phyloP scores from a whole-genome alignment of 1,139 yeast genomes.

The Taphrina confusa region DNA sequence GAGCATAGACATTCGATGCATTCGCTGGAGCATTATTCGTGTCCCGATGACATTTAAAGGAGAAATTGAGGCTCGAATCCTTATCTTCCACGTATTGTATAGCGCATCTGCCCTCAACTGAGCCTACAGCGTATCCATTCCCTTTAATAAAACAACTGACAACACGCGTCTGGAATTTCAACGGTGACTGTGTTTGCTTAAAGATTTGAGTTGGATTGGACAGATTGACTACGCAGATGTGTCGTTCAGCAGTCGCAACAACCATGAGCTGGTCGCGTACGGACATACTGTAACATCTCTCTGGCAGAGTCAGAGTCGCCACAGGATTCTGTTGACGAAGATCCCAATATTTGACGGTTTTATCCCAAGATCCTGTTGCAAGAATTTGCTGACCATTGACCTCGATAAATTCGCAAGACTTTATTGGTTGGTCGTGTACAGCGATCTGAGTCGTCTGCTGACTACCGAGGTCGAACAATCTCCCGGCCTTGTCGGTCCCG shows the following conservation, averaged over 20 bases:
- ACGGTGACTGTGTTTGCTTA: slow-evolving; percentile 73
- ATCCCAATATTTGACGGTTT: slow-evolving; percentile 92
- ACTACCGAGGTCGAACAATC: slow-evolving; percentile 75
- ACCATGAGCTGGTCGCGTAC: slow-evolving; percentile 76
- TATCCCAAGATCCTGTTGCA: slow-evolving; percentile 96
- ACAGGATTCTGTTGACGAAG: slow-evolving; percentile 83
- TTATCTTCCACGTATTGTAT: slow-evolving; percentile 83
- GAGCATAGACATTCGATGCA: slow-evolving; percentile 63
- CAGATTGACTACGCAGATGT: slow-evolving; percentile 72
- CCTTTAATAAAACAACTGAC: slow-evolving; percentile 85
- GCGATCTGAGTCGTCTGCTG: slow-evolving; percentile 87
- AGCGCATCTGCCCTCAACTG: slow-evolving; percentile 97
- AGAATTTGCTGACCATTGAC: slow-evolving; percentile 73
- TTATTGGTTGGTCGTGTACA: slow-evolving; percentile 79
- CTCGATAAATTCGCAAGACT: slow-evolving; percentile 70
- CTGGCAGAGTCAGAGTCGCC: slow-evolving; percentile 79
- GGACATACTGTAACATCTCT: slow-evolving; percentile 90
- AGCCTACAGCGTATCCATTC: slow-evolving; percentile 88
- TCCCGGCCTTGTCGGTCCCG: slow-evolving; percentile 88
- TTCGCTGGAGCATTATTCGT: slow-evolving; percentile 52
- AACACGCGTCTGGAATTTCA: slow-evolving; percentile 86
- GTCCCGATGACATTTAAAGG: slow-evolving; percentile 90
- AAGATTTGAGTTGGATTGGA: slow-evolving; percentile 78
- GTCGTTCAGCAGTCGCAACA: slow-evolving; percentile 90
- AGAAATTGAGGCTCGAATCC: slow-evolving; percentile 53